Percentiles rank a stretch among this genome's conserved stretches.
phyloP scores from a whole-genome alignment of 257 asterid genomes.

The Capsicum pubescens region DNA sequence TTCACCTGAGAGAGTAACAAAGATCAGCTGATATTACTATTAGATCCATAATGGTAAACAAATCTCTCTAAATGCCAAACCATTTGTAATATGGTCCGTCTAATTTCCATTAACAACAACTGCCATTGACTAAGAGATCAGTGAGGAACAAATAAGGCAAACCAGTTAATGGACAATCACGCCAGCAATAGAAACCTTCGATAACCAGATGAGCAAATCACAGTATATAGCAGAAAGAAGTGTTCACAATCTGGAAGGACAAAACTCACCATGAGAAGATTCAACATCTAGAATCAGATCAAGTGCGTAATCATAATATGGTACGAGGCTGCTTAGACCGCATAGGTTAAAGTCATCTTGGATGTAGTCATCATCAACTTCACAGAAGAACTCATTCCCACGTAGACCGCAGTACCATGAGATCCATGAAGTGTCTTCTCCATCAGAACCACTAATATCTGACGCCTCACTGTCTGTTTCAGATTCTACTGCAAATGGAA shows the following conservation, averaged over 20 bases:
- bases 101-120: conserved; percentile 4
- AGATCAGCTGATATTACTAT: not conserved
- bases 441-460: conserved; percentile 63
- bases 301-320: conserved; percentile 62
- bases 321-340: conserved; percentile 61
- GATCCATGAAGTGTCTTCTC: conserved; percentile 65
- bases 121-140: not conserved
- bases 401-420: conserved; percentile 66
- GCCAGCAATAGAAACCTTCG: not conserved
- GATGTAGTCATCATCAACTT: conserved; percentile 64
- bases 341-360: conserved; percentile 69
- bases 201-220: not conserved
- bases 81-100: not conserved
- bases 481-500: conserved; percentile 45
- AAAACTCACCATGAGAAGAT: conserved; percentile 58
- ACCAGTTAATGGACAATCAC: not conserved
- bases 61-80: conserved; percentile 9
- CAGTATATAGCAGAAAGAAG: not conserved
- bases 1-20: not conserved
- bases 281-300: conserved; percentile 64
- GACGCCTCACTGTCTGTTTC: conserved; percentile 68
- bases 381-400: conserved; percentile 64
- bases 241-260: conserved; percentile 1
- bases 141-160: not conserved
- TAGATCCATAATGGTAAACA: not conserved